Percentiles rank a stretch among this genome's conserved stretches.
Conservation (phyloP, 2,329 filamentous ascomycete species). For the Escovopsis sp. region DNA sequence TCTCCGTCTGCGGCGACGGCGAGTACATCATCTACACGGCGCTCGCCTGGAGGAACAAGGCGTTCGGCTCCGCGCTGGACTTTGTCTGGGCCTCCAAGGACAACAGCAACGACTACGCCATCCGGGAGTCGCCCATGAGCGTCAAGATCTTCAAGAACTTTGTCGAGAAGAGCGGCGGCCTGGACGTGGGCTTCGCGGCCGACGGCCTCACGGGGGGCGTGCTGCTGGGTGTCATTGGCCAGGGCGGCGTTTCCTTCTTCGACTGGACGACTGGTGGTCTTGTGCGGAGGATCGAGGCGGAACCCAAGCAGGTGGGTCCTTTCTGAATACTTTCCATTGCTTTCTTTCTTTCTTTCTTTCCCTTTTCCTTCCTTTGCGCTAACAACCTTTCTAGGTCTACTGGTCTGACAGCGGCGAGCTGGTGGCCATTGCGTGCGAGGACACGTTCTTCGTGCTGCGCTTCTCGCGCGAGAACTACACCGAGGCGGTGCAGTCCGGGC, state of each 20-base stretch:
- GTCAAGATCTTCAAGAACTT: slow-evolving; percentile 99
- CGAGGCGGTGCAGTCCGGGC: slow-evolving; percentile 65
- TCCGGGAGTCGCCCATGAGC: slow-evolving; percentile 83
- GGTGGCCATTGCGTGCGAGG: slow-evolving; percentile 83
- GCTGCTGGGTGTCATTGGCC: slow-evolving; percentile 83
- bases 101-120: slow-evolving; percentile 96
- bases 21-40: slow-evolving; percentile 99
- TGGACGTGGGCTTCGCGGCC: slow-evolving; percentile 91
- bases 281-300: slow-evolving; percentile 80
- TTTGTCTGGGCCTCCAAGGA: slow-evolving; percentile 97
- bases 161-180: slow-evolving; percentile 71
- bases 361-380: not conserved
- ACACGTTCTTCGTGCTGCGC: slow-evolving; percentile 85
- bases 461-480: slow-evolving; percentile 84
- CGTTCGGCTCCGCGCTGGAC: slow-evolving; percentile 86
- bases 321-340: not conserved
- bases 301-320: slow-evolving; percentile 35
- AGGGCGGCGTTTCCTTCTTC: slow-evolving; percentile 89
- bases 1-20: slow-evolving; percentile 72
- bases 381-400: slow-evolving; percentile 48
- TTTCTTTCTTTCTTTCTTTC: slow-evolving; percentile 3
- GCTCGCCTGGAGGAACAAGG: slow-evolving; percentile 91
- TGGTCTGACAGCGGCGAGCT: slow-evolving; percentile 97
- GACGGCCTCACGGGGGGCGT: slow-evolving; percentile 83
- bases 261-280: slow-evolving; percentile 87